Base-by-base conservation (phyloP, 116 monocot species). In the Iris pallida region DNA sequence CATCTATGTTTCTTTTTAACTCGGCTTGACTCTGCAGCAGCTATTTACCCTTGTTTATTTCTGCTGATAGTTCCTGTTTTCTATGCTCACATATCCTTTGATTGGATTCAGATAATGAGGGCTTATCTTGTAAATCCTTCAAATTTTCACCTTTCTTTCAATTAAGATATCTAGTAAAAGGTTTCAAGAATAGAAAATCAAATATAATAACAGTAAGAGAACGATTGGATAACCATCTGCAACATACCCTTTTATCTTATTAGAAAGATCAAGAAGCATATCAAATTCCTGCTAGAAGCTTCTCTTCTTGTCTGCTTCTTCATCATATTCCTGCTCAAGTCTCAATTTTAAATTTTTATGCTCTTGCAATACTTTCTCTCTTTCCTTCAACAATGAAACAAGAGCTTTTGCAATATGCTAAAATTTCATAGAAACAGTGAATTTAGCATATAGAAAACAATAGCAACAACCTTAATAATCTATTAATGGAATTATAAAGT, bases 1-100 rank as follows among this genome's bases (percentile, higher is more conserved):
- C 97, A 69, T 92, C 92, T 72, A 97, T 97, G 52, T 87, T 92
- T 75, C 97, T 82, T 82, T 92, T 97, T 57, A 92, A 68, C 16
- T 89, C 87, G 57, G 79, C 87, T 75, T 97, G 97, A 69, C 78
- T 85, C 45, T 73, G 52, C 51, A 92, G 45, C 40, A 87, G 64
- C 48, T 72, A 13, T n/a, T n/a, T n/a, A n/a, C n/a, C n/a, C n/a
- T n/a, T n/a, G n/a, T n/a, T n/a, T n/a, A n/a, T n/a, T n/a, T 92
- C 90, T 45, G 71, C 53, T 45, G 64, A 77, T 45, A 92, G 76
- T 54, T 87, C 89, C 53, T 76, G 69, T 59, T 90, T 92, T n/a
- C n/a, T n/a, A n/a, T n/a, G 63, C 75, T 97, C 85, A 79, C 78
- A 90, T 75, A 70, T 79, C 59, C 83, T 77, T 10, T 85, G 60